Conservation (phyloP, 805 yeast species). For the Kodamaea laetipori region DNA sequence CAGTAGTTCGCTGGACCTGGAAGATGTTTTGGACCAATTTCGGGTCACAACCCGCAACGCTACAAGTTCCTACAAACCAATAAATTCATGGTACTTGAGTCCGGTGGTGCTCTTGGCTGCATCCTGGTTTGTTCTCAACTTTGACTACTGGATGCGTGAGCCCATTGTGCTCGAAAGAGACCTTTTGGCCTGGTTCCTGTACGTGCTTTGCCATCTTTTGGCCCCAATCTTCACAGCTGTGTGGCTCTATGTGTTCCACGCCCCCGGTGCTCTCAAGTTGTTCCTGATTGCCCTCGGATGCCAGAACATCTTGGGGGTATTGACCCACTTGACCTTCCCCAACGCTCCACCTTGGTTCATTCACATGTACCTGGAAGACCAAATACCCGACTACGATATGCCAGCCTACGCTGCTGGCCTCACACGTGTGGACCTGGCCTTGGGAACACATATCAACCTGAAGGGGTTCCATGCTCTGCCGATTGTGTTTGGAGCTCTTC, state of each 20-base stretch:
- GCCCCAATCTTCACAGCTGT: constrained; percentile 63
- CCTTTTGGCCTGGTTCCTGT: constrained; percentile 60
- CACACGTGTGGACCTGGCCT: constrained; percentile 60
- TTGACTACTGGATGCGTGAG: constrained; percentile 42
- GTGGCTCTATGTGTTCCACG: constrained; percentile 65
- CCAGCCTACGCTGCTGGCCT: constrained; percentile 74
- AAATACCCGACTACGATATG: constrained; percentile 58
- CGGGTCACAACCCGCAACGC: neutral
- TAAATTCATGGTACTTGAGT: constrained; percentile 25
- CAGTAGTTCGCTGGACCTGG: constrained; percentile 1
- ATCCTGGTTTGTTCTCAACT: constrained; percentile 53
- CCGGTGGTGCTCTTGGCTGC: constrained; percentile 44
- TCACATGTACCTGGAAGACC: constrained; percentile 59
- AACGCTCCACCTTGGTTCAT: constrained; percentile 79
- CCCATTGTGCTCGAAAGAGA: constrained; percentile 51
- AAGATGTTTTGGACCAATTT: constrained; percentile 3
- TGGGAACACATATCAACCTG: constrained; percentile 61
- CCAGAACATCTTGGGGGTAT: constrained; percentile 60
- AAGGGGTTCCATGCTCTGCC: constrained; percentile 68
- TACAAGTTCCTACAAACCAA: constrained; percentile 17
- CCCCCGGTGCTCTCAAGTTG: constrained; percentile 60
- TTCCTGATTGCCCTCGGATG: constrained; percentile 58
- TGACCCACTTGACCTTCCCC: constrained; percentile 64
- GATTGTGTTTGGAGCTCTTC: constrained; percentile 68
- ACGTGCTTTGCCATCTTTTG: constrained; percentile 61